Evolutionary conservation across 208 protist species (phyloP), one percentile per base, ranked within the genome.

Genomic region (Trypanosoma vivax): DNA sequence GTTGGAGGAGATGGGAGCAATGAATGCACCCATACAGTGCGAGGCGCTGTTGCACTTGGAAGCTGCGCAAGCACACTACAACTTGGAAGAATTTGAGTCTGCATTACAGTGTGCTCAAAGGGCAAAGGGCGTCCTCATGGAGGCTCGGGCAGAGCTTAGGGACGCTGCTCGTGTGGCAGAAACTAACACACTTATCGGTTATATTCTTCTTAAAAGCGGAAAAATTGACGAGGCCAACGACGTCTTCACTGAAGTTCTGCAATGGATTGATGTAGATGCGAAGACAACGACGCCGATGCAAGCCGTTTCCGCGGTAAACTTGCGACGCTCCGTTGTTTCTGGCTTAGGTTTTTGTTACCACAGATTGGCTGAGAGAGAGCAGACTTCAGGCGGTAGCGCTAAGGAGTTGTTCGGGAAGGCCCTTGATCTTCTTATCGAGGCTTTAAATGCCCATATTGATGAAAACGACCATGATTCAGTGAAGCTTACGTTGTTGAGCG

Each of bases 261-360:
- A 60, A 4, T 95, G 88, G 84, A 81, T 95, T 39, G 79, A 92
- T 50, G 82, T 87, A 33, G 88, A 95, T 37, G 71, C 84, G 10
- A 84, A 83, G 60, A 59, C 72, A 3, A 80, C 78, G 23, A 77
- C 78, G 76, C 88, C 88, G 39, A 89, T 95, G 75, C 80, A 91
- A 60, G 81, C 84, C 0, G 88, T 95, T 23, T 78, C 88, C 5
- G 88, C 83, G 2, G 69, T 88, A 21, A 86, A 95, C 51, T 77
- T 91, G 52, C 74, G 82, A 18, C 83, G 85, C 57, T 74, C 66
- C 5, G 74, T 95, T 9, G 39, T 92, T n/a, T 79, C 75, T 0
- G 84, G 83, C n/a, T 56, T 90, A 13, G 88, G 81, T 9, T 42
- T 76, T 21, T 79, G 74, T 46, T 50, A 66, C 18, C 69, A 69